phyloP scores from a whole-genome alignment of 1,284 basidiomycete genomes.

The Ustilago curta region DNA sequence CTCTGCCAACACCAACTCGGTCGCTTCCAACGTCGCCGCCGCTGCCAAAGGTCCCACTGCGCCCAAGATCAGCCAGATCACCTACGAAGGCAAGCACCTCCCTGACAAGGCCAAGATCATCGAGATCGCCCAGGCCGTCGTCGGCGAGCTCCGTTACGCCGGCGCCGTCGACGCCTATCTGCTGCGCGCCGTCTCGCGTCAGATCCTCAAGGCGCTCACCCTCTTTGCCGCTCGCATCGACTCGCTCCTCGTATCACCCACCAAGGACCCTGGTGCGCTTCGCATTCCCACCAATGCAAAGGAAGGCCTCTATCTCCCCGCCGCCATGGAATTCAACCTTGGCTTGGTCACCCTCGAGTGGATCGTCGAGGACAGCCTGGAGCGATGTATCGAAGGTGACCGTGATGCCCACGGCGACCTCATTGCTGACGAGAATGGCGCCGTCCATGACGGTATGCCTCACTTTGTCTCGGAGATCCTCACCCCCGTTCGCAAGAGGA shows the following conservation, averaged over 20 bases:
- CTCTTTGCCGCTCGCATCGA: constrained; percentile 68
- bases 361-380: constrained; percentile 67
- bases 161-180: constrained; percentile 63
- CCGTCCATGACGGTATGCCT: constrained; percentile 59
- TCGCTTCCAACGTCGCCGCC: constrained; percentile 49
- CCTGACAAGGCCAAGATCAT: constrained; percentile 59
- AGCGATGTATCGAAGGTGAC: constrained; percentile 65
- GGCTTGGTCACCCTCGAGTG: constrained; percentile 65
- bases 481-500: constrained; percentile 65
- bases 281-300: constrained; percentile 59
- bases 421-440: constrained; percentile 54
- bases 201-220: constrained; percentile 66
- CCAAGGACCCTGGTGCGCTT: constrained; percentile 52
- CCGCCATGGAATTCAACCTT: constrained; percentile 67
- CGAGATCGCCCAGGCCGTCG: constrained; percentile 62
- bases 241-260: constrained; percentile 59
- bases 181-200: constrained; percentile 64
- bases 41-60: constrained; percentile 44
- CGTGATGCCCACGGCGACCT: constrained; percentile 51
- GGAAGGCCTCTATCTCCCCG: constrained; percentile 53
- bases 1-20: constrained; percentile 23
- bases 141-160: constrained; percentile 63
- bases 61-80: constrained; percentile 57
- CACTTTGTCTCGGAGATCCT: constrained; percentile 67
- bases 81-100: constrained; percentile 60